Conservation (phyloP, 2,329 filamentous ascomycete genomes). For the Alternaria consortialis region DNA sequence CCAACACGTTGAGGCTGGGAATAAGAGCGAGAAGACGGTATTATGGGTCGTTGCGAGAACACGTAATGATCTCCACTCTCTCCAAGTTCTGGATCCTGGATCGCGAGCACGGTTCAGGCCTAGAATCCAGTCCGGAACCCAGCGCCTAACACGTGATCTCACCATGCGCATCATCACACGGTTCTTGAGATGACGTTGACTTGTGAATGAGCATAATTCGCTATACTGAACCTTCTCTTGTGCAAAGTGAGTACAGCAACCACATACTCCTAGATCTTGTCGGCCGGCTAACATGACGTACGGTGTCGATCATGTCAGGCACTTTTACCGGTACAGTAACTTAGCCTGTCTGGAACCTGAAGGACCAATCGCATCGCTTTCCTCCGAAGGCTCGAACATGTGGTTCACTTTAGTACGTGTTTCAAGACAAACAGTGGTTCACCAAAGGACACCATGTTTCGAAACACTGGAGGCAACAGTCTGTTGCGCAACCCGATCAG, state of each 20-base stretch:
- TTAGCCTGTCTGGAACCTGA: background rate
- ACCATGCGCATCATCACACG: background rate
- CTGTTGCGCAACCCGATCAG: background rate
- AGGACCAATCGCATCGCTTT: background rate
- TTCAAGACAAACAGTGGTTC: conserved; percentile 2
- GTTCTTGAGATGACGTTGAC: background rate
- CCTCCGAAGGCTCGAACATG: background rate
- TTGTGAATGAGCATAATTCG: background rate
- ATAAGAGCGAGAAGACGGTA: background rate
- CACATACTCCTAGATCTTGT: background rate
- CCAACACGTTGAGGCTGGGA: background rate
- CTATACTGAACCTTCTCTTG: background rate
- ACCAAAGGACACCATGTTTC: conserved; percentile 4
- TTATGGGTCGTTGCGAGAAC: background rate
- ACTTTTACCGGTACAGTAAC: conserved; percentile 1
- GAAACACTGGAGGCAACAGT: conserved; percentile 11
- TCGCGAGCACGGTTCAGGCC: background rate
- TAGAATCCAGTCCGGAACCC: background rate
- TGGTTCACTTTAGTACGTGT: background rate
- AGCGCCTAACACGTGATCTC: background rate
- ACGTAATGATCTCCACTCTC: conserved; percentile 15
- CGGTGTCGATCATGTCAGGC: background rate
- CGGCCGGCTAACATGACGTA: background rate
- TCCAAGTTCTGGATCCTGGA: background rate
- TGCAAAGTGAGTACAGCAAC: background rate